A percentile compares a stretch with the other conserved stretches of the same genome.
Conservation (phyloP, 345 rosid genomes). For the Dipteronia sinensis region DNA sequence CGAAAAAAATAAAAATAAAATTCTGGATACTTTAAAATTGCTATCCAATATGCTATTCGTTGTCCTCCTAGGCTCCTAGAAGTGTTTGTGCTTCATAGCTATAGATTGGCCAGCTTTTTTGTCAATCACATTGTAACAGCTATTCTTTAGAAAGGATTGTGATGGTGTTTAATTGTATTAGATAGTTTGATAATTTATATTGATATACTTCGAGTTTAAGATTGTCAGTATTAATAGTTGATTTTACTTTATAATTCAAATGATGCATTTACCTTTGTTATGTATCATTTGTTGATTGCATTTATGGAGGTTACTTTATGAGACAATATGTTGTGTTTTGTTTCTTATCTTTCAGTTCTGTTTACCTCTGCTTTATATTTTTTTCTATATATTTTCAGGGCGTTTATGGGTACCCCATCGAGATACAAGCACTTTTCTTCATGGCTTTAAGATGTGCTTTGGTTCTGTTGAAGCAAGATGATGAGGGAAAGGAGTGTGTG, state of each 20-base stretch:
- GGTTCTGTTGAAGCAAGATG: slow-evolving; percentile 79
- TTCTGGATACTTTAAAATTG: too few species aligned
- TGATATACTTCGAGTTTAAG: background rate
- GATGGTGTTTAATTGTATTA: background rate
- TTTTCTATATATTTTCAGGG: slow-evolving; percentile 46
- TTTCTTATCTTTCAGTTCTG: background rate
- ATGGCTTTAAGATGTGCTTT: slow-evolving; percentile 90
- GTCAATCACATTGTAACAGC: background rate
- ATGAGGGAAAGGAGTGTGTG: slow-evolving; percentile 84
- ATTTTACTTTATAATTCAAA: background rate
- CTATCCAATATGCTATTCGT: too few species aligned
- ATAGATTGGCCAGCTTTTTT: background rate
- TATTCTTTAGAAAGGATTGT: background rate
- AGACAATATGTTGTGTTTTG: background rate
- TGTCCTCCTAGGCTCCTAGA: too few species aligned
- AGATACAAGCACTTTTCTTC: slow-evolving; percentile 94
- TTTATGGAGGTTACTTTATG: background rate
- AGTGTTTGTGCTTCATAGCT: too few species aligned
- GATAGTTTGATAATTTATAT: background rate
- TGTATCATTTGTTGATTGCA: background rate
- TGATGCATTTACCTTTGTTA: background rate
- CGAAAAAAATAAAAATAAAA: too few species aligned
- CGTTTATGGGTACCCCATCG: slow-evolving; percentile 95
- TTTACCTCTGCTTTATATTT: slow-evolving; percentile 8
- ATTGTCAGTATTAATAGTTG: background rate